Conservation (phyloP, 2,329 filamentous ascomycete species). For the Aureobasidium melanogenum region DNA sequence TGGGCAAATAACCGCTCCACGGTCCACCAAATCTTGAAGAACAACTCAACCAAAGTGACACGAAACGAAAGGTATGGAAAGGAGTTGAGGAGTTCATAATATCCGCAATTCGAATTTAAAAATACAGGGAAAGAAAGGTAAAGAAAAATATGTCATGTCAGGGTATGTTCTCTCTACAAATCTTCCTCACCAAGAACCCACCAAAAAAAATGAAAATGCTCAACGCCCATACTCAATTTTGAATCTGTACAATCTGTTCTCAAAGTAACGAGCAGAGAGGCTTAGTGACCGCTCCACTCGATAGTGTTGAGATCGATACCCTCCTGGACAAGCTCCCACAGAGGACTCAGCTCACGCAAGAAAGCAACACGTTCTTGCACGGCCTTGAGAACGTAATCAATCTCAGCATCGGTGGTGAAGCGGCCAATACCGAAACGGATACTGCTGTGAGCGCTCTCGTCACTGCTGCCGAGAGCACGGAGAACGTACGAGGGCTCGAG, state of each 20-base stretch:
- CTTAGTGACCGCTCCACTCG: slow-evolving; percentile 93
- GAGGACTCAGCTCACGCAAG: slow-evolving; percentile 83
- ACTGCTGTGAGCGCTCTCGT: slow-evolving; percentile 95
- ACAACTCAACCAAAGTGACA: no score
- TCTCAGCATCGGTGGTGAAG: slow-evolving; percentile 90
- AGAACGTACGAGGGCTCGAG: slow-evolving; percentile 95
- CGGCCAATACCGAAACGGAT: slow-evolving; percentile 96
- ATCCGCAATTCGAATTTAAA: neutral
- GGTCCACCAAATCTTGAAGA: no score
- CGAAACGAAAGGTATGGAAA: no score
- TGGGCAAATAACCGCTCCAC: no score
- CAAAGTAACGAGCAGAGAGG: neutral
- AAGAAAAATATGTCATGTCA: neutral
- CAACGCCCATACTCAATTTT: neutral
- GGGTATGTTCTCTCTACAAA: neutral
- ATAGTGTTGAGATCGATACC: slow-evolving; percentile 93
- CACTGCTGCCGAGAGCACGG: slow-evolving; percentile 86
- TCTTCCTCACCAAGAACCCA: neutral
- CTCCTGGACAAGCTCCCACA: slow-evolving; percentile 98
- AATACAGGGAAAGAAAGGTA: neutral
- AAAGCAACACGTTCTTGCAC: slow-evolving; percentile 86
- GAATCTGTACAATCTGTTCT: neutral
- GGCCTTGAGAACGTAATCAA: slow-evolving; percentile 94
- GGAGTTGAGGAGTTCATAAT: neutral
- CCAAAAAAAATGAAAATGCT: neutral